A percentile compares a stretch with the other conserved stretches of the same genome.
Evolutionary conservation across 1,139 yeast species (phyloP).

Genomic region (Lodderomyces oxycetoniae): DNA sequence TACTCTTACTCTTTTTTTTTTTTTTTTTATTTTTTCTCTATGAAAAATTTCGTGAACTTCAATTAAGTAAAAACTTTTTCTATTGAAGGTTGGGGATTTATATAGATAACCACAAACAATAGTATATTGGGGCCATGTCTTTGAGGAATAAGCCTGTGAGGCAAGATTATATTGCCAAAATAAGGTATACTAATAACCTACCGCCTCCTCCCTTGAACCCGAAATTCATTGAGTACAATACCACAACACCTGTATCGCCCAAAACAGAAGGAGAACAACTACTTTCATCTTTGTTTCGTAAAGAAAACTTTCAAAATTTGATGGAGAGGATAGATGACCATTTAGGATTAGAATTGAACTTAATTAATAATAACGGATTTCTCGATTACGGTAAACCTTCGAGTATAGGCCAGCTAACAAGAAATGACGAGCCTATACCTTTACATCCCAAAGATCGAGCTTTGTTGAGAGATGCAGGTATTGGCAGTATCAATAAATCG

Average conservation of each 20-base stretch:
- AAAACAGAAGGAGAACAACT: slow-evolving; percentile 57
- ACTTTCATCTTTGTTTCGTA: slow-evolving; percentile 69
- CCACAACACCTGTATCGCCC: slow-evolving; percentile 34
- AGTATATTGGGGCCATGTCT: slow-evolving; percentile 17
- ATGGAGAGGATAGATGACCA: slow-evolving; percentile 66
- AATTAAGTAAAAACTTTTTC: no score
- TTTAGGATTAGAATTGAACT: slow-evolving; percentile 75
- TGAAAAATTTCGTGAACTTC: no score
- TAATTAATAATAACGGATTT: slow-evolving; percentile 62
- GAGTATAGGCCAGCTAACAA: slow-evolving; percentile 9
- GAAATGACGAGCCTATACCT: slow-evolving; percentile 23
- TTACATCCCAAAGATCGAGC: slow-evolving; percentile 76
- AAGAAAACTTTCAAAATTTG: slow-evolving; percentile 64
- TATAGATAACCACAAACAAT: not conserved
- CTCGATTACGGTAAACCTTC: slow-evolving; percentile 42
- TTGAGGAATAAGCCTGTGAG: slow-evolving; percentile 38
- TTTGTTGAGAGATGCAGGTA: slow-evolving; percentile 74
- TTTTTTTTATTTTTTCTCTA: no score
- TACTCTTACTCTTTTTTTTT: not conserved
- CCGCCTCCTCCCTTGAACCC: slow-evolving; percentile 97
- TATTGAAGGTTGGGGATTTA: not conserved
- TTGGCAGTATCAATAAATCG: slow-evolving; percentile 44
- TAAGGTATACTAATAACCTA: slow-evolving; percentile 77
- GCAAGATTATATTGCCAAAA: slow-evolving; percentile 86
- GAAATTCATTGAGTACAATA: slow-evolving; percentile 59